Base-by-base conservation (phyloP, 31 red algal genomes). In the Endocladia muricata region DNA sequence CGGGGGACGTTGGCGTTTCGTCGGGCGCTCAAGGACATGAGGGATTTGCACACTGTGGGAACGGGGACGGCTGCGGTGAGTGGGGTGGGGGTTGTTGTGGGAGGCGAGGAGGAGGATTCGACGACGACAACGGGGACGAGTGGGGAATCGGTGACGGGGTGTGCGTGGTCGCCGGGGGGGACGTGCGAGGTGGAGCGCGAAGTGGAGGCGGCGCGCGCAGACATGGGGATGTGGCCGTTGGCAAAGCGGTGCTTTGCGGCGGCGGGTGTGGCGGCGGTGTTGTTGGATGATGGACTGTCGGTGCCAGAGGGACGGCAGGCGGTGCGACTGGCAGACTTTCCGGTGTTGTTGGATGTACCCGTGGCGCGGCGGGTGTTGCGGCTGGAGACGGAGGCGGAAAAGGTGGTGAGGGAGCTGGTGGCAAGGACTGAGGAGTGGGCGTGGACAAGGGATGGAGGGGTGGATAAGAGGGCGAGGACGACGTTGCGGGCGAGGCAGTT, bases 301-400 rank as follows among this genome's bases (percentile, higher is more conserved):
- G 39, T 44, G 34, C 83, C 83, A 1, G 28, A 23, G 33, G 38
- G 36, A 31, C 28, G 49, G 13, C 41, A 32, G 21, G 41, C 74
- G 1, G 54, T 65, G 7, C 22, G 33, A 15, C 66, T 34, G n/a
- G 26, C 37, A 19, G 83, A 87, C 30, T 68, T 87, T 66, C 35
- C n/a, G 19, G 25, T 4, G 3, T 60, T 28, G 3, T 37, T 87
- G 22, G 31, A 47, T 32, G 55, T 87, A 6, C 62, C 72, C 2
- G 2, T 87, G 51, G 72, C 74, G 9, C 30, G 64, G 49, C 41
- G 83, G 9, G 73, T 87, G 25, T 35, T 87, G 13, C 60, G 83
- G 17, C 8, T 87, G 38, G 83, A 87, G 74, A 77, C 62, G 41
- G 83, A 87, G 64, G 83, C 83, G 7, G 83, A 87, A 41, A 42